Percentiles rank a stretch among this genome's conserved stretches.
phyloP scores from a whole-genome alignment of 306 rosid species.

The Gillenia trifoliata region DNA sequence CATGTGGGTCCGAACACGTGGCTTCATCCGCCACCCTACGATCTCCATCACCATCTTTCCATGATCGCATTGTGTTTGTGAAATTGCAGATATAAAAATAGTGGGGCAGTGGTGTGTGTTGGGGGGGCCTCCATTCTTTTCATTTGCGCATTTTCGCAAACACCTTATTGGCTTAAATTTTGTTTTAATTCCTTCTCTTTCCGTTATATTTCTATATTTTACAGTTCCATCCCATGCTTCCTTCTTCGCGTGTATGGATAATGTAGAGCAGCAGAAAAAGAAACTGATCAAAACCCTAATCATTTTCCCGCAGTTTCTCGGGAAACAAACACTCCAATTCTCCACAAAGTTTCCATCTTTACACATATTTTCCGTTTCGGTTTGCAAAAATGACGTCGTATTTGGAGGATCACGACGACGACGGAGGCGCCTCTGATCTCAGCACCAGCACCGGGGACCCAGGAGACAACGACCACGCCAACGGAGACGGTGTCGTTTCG shows the following conservation, averaged over 20 bases:
- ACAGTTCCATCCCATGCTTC: constrained; percentile 3
- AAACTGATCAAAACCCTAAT: constrained; percentile 13
- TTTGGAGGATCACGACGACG: constrained; percentile 30
- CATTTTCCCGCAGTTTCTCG: constrained; percentile 2
- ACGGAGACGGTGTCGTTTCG: not conserved
- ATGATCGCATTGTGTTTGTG: not conserved
- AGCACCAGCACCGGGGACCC: constrained; percentile 35
- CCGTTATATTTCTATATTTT: constrained; percentile 17
- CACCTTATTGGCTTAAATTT: not conserved
- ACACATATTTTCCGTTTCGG: not conserved
- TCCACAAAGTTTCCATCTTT: not conserved
- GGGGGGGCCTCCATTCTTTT: not conserved
- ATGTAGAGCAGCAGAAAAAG: not conserved
- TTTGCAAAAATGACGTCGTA: constrained; percentile 19
- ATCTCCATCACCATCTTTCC: not conserved
- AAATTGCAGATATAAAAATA: not conserved
- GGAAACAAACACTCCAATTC: constrained; percentile 1
- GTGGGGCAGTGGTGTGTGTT: not conserved
- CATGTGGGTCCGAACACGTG: constrained; percentile 19
- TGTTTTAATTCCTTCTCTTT: not conserved
- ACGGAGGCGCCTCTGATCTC: constrained; percentile 32
- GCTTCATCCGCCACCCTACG: not conserved
- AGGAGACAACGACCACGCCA: not conserved
- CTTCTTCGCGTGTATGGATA: not conserved
- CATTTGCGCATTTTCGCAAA: not conserved